A percentile compares a stretch with the other conserved stretches of the same genome.
Conservation (phyloP, 2,329 filamentous ascomycete genomes). For the Phialophora chinensis region DNA sequence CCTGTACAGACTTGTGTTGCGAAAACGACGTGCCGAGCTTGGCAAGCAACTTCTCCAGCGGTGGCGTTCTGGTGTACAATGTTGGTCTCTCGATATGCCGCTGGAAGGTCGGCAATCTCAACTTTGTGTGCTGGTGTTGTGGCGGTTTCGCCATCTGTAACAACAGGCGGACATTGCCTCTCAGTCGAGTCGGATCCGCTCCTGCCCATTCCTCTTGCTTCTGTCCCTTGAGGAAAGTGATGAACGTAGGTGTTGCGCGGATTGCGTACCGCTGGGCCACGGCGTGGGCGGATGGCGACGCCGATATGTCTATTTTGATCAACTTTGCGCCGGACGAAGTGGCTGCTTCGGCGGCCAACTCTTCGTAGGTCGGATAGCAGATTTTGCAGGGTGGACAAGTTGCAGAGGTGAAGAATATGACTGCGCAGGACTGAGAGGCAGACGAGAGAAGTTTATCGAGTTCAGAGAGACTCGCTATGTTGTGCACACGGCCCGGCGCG, state of each 20-base stretch:
- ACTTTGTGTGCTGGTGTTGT: slow-evolving; percentile 73
- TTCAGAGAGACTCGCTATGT: slow-evolving; percentile 64
- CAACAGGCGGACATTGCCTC: slow-evolving; percentile 74
- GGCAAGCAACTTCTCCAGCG: slow-evolving; percentile 77
- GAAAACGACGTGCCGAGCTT: slow-evolving; percentile 72
- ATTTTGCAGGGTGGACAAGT: slow-evolving; percentile 84
- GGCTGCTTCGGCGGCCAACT: slow-evolving; percentile 75
- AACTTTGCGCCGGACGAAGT: slow-evolving; percentile 59
- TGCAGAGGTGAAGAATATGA: slow-evolving; percentile 90
- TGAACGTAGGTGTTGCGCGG: slow-evolving; percentile 82
- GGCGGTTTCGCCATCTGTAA: slow-evolving; percentile 73
- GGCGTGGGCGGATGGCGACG: slow-evolving; percentile 59
- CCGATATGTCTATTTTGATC: slow-evolving; percentile 80
- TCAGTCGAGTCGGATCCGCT: slow-evolving; percentile 71
- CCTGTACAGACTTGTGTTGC: slow-evolving; percentile 65
- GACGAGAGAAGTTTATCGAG: slow-evolving; percentile 65
- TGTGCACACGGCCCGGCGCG: slow-evolving; percentile 60
- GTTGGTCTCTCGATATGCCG: slow-evolving; percentile 70
- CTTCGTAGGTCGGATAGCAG: slow-evolving; percentile 80
- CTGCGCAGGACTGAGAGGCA: slow-evolving; percentile 71
- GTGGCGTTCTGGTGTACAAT: slow-evolving; percentile 77
- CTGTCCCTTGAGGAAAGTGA: slow-evolving; percentile 78
- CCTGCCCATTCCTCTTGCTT: slow-evolving; percentile 82
- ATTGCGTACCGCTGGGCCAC: slow-evolving; percentile 71
- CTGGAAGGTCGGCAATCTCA: slow-evolving; percentile 74